Evolutionary conservation across 768 basidiomycete species (phyloP).

Genomic region (Termitomyces sp.): DNA sequence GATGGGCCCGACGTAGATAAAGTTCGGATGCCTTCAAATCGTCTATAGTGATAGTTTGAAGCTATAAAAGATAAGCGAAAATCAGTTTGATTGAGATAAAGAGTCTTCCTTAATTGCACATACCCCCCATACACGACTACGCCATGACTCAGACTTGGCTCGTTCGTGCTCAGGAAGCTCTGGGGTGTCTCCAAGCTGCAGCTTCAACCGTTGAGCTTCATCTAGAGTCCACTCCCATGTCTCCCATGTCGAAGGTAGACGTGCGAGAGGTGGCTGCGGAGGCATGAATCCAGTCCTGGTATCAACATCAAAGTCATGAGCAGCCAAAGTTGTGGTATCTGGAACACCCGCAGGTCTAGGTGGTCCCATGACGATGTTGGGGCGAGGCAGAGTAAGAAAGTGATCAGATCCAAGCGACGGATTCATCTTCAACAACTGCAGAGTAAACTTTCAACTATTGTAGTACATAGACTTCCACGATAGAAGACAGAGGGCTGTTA

Average conservation of each 20-base stretch:
- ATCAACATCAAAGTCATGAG: conserved; percentile 90
- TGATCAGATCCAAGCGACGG: conserved; percentile 9
- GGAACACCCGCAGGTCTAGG: conserved; percentile 10
- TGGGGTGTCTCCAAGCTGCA: conserved; percentile 60
- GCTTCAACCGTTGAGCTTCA: conserved; percentile 35
- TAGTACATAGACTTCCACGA: background rate
- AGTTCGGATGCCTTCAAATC: conserved; percentile 46
- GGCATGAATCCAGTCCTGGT: conserved; percentile 91
- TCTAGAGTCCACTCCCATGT: conserved; percentile 66
- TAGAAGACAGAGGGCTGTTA: background rate
- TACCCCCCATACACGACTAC: conserved; percentile 44
- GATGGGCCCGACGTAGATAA: conserved; percentile 67
- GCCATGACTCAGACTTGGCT: conserved; percentile 45
- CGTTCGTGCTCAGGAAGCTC: conserved; percentile 34
- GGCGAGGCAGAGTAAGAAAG: conserved; percentile 15
- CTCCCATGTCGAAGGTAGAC: conserved; percentile 60
- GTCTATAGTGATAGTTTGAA: conserved; percentile 44
- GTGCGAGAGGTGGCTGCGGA: conserved; percentile 58
- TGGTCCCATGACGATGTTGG: conserved; percentile 10
- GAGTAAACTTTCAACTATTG: background rate
- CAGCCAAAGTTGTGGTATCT: conserved; percentile 30
- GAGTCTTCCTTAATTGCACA: conserved; percentile 11
- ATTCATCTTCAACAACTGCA: conserved; percentile 3
- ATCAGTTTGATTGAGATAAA: background rate
- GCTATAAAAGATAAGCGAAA: conserved; percentile 25